Conservation (phyloP, 768 basidiomycete genomes). For the Saitozyma podzolica region DNA sequence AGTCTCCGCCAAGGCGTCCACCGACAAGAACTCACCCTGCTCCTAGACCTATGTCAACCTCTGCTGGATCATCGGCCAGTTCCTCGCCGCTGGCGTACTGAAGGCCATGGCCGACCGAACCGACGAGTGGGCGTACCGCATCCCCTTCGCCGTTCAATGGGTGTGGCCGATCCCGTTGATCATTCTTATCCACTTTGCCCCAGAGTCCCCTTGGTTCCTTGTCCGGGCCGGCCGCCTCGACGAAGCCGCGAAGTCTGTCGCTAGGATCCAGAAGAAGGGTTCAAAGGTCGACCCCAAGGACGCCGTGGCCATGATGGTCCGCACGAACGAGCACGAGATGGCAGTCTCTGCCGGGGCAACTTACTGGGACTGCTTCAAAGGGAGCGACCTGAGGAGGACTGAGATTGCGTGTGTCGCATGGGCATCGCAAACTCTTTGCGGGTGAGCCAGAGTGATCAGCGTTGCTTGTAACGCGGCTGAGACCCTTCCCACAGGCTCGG, state of each 20-base stretch:
- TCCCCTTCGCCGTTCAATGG: conserved; percentile 43
- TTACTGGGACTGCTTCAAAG: conserved; percentile 39
- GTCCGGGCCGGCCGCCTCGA: conserved; percentile 25
- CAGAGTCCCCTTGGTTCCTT: conserved; percentile 35
- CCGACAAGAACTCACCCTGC: neutral
- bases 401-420: conserved; percentile 38
- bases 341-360: conserved; percentile 20
- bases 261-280: conserved; percentile 2
- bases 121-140: conserved; percentile 32
- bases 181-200: conserved; percentile 22
- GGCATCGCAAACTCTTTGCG: conserved; percentile 30
- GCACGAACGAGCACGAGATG: conserved; percentile 30
- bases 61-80: conserved; percentile 47
- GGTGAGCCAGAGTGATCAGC: conserved; percentile 9
- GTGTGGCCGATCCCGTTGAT: conserved; percentile 26
- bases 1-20: neutral
- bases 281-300: conserved; percentile 10
- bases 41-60: conserved; percentile 33
- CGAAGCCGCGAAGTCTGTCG: conserved; percentile 21
- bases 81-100: conserved; percentile 41
- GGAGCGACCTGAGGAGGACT: conserved; percentile 31
- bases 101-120: conserved; percentile 11
- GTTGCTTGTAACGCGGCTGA: conserved; percentile 8
- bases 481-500: conserved; percentile 13
- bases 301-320: conserved; percentile 16